Evolutionary conservation across 495 filamentous ascomycete species (phyloP).

Genomic region (Articulospora tetracladia): DNA sequence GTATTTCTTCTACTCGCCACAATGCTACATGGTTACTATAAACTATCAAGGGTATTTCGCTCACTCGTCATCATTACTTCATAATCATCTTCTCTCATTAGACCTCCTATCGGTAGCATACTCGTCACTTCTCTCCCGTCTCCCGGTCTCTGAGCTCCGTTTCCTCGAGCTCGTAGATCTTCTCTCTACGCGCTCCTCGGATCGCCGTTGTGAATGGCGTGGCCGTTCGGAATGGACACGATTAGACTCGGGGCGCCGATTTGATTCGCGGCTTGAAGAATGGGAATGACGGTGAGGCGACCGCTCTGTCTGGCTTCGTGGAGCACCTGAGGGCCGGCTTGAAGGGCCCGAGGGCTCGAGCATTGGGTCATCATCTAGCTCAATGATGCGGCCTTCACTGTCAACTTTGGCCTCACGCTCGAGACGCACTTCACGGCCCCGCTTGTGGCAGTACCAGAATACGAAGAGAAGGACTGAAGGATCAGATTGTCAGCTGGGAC

Average conservation of each 20-base stretch:
- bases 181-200: background rate
- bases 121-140: background rate
- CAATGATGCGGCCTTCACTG: constrained; percentile 19
- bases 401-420: constrained; percentile 36
- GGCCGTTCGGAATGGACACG: background rate
- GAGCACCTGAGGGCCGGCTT: background rate
- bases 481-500: constrained; percentile 7
- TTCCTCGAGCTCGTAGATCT: background rate
- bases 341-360: background rate
- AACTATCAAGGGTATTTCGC: background rate
- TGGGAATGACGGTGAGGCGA: background rate
- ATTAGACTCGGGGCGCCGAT: background rate
- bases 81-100: background rate
- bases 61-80: background rate
- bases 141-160: background rate
- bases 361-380: constrained; percentile 20
- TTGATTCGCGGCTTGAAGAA: background rate
- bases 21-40: no score
- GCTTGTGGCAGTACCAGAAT: constrained; percentile 96
- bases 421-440: constrained; percentile 78
- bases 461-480: constrained; percentile 75
- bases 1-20: no score
- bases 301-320: background rate
- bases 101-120: background rate
- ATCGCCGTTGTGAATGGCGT: background rate